A percentile compares a stretch with the other conserved stretches of the same genome.
Conservation (phyloP, 495 filamentous ascomycete species). For the Beverwykella pulmonaria region DNA sequence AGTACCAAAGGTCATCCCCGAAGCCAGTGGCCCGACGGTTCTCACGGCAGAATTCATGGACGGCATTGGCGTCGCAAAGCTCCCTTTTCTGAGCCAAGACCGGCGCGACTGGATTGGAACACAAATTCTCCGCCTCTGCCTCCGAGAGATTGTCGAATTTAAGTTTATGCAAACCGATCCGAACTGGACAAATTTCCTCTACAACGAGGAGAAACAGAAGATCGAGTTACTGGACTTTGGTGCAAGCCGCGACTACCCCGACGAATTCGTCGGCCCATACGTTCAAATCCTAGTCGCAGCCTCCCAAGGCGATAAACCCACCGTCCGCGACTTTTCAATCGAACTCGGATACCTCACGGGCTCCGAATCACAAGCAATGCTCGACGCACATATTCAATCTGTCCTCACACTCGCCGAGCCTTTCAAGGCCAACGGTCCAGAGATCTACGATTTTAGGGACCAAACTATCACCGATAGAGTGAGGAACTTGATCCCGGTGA, state of each 20-base stretch:
- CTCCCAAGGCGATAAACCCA: constrained; percentile 62
- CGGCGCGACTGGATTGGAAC: constrained; percentile 92
- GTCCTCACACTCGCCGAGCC: constrained; percentile 91
- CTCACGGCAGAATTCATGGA: constrained; percentile 91
- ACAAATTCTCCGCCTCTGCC: constrained; percentile 87
- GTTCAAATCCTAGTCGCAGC: constrained; percentile 77
- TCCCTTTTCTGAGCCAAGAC: constrained; percentile 70
- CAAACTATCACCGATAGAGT: constrained; percentile 97
- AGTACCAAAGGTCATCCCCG: constrained; percentile 74
- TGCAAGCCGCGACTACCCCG: constrained; percentile 82
- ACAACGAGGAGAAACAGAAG: constrained; percentile 69
- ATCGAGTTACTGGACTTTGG: constrained; percentile 97
- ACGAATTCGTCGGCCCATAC: constrained; percentile 76
- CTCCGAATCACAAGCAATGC: constrained; percentile 77
- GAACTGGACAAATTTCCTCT: constrained; percentile 99
- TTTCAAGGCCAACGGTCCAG: constrained; percentile 73
- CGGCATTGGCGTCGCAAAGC: constrained; percentile 85
- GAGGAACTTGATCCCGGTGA: constrained; percentile 80
- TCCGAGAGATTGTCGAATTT: constrained; percentile 92
- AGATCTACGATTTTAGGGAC: constrained; percentile 85
- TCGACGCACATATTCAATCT: constrained; percentile 79
- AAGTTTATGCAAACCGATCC: constrained; percentile 98
- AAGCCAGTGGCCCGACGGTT: constrained; percentile 84
- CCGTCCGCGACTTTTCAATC: constrained; percentile 70
- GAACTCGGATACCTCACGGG: constrained; percentile 91